Base-by-base conservation (phyloP, 2,329 filamentous ascomycete species). In the Eutypa lata region DNA sequence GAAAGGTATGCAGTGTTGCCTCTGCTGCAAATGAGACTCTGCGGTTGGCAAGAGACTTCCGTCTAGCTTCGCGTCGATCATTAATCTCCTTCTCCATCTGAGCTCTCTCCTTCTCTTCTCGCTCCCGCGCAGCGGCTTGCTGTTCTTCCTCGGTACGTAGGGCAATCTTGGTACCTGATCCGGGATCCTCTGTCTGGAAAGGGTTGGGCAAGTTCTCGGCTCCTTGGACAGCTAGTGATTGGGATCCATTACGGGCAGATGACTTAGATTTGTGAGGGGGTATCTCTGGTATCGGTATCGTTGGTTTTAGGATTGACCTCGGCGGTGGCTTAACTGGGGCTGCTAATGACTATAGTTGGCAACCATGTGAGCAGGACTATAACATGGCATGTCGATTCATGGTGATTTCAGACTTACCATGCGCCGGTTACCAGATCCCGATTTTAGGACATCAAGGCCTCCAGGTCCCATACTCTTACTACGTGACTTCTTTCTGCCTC, bases 381-480 rank as follows among this genome's bases (percentile, higher is more conserved):
- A 38, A 16, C 5, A 14, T 6, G 4, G 16, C 35, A 18, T 56
- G 65, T 62, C 47, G 44, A 47, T 42, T 24, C 6, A 47, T 24
- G 11, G 31, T 19, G 43, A 46, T 28, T 7, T 33, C 35, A 50
- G 21, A 44, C 77, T 66, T 81, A 94, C 91, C 75, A 91, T 89
- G 70, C 89, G 83, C 63, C 89, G 79, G 69, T 96, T 95, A 33
- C 89, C 90, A 65, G 79, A 83, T 44, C 81, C 82, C 65, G 87
- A 81, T 69, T 88, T 91, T 51, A 95, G 78, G 53, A 88, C 87
- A 76, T 95, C 91, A 45, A 96, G 73, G 24, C 92, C 91, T 48
- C 93, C 94, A 16, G 94, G 93, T 2, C 94, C 94, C 61, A 99
- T 87, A 73, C 93, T 97, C 77, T 97, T 97, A 73, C 93, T 97